A percentile compares a stretch with the other conserved stretches of the same genome.
Evolutionary conservation across 2,329 filamentous ascomycete genomes (phyloP).

Genomic region (Scytalidium sp.): DNA sequence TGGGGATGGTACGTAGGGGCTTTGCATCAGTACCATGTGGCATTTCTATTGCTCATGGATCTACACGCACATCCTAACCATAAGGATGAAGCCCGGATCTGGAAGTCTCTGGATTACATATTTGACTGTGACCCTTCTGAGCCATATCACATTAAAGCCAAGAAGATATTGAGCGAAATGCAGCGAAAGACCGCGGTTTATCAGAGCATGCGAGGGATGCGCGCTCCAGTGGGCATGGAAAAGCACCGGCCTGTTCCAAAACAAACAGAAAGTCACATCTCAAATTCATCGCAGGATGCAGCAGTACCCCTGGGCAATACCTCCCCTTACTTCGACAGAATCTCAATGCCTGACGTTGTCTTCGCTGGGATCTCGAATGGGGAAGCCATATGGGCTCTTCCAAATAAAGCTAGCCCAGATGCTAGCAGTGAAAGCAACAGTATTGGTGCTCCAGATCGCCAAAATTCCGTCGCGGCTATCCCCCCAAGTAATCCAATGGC

Average conservation of each 20-base stretch:
- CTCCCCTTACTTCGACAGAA: background rate
- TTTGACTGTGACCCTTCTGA: constrained; percentile 57
- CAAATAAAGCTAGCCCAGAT: constrained; percentile 37
- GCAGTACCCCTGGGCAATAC: background rate
- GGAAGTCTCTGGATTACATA: constrained; percentile 69
- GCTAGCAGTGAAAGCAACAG: constrained; percentile 41
- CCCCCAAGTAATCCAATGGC: constrained; percentile 36
- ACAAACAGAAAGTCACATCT: constrained; percentile 9
- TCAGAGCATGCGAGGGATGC: constrained; percentile 54
- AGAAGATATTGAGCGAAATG: constrained; percentile 60
- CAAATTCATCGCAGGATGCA: constrained; percentile 2
- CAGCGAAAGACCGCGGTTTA: constrained; percentile 59
- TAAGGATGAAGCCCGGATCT: constrained; percentile 62
- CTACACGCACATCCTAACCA: constrained; percentile 45
- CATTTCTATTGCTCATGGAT: constrained; percentile 66
- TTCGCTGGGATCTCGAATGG: constrained; percentile 47
- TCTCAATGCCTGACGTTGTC: constrained; percentile 21
- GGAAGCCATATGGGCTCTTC: constrained; percentile 42
- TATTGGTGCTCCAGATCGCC: constrained; percentile 18
- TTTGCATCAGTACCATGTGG: constrained; percentile 70
- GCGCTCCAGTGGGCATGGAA: constrained; percentile 40
- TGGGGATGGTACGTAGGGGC: constrained; percentile 74
- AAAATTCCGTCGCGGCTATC: constrained; percentile 1
- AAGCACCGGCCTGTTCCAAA: constrained; percentile 20
- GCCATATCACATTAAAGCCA: constrained; percentile 53